These are phyloP conservation scores for Hortaea werneckii DNA, from an alignment of 2,329 filamentous ascomycete genomes.

Conservation along the genomic window DNA sequence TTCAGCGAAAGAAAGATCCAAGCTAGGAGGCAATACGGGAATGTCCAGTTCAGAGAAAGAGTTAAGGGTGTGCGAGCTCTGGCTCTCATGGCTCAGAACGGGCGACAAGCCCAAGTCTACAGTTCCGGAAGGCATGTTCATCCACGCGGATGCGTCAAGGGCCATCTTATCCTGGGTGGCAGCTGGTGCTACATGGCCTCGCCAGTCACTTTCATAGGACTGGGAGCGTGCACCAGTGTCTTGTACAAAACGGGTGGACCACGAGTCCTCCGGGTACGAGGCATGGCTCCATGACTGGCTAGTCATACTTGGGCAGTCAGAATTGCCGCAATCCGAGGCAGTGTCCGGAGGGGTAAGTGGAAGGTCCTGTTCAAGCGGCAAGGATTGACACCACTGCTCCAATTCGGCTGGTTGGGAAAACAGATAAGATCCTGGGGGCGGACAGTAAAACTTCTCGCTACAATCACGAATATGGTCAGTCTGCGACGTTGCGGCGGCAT, in stretches of 20 bases:
- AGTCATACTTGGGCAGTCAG: conserved; percentile 21
- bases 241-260: conserved; percentile 15
- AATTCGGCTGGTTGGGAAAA: conserved; percentile 22
- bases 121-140: conserved; percentile 15
- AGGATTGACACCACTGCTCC: conserved; percentile 22
- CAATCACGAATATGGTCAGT: conserved; percentile 16
- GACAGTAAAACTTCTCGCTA: conserved; percentile 20
- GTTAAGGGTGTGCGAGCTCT: conserved; percentile 22
- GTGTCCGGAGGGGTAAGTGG: conserved; percentile 23
- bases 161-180: conserved; percentile 12
- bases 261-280: conserved; percentile 18
- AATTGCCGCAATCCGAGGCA: conserved; percentile 19
- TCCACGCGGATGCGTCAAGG: conserved; percentile 15
- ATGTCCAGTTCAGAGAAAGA: conserved; percentile 20
- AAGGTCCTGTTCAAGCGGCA: conserved; percentile 13
- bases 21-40: conserved; percentile 16
- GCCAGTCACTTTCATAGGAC: conserved; percentile 14
- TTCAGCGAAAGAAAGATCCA: conserved; percentile 21
- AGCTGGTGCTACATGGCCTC: conserved; percentile 6
- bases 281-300: conserved; percentile 16
- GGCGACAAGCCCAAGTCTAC: conserved; percentile 26
- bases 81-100: conserved; percentile 26
- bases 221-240: conserved; percentile 16
- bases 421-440: conserved; percentile 18
- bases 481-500: not conserved